Conservation (phyloP, 192 early-diverging fungal species). For the Coemansia sp. region DNA sequence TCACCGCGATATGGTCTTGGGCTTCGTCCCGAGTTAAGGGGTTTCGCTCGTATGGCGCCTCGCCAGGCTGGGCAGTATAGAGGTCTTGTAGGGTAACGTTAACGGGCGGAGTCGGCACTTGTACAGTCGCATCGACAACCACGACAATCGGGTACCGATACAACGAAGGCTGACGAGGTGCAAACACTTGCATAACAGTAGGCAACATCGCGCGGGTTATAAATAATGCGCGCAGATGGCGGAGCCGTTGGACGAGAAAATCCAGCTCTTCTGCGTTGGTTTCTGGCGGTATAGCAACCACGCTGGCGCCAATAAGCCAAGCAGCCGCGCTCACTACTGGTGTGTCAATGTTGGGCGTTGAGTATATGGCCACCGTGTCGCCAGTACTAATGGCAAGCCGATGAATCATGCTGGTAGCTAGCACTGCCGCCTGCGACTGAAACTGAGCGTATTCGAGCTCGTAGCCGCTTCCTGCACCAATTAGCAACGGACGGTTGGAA, state of each 20-base stretch:
- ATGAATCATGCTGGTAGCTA: slow-evolving; percentile 21
- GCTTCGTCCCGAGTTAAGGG: slow-evolving; percentile 19
- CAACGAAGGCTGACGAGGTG: not conserved
- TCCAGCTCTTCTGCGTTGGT: slow-evolving; percentile 10
- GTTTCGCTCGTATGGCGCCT: slow-evolving; percentile 5
- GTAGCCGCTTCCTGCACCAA: slow-evolving; percentile 20
- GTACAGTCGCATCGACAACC: not conserved
- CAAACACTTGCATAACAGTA: slow-evolving; percentile 9
- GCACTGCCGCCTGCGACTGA: not conserved
- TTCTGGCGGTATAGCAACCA: slow-evolving; percentile 29
- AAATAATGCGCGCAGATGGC: slow-evolving; percentile 22
- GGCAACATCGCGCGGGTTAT: slow-evolving; percentile 15
- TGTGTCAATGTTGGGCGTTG: slow-evolving; percentile 27
- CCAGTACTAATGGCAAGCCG: slow-evolving; percentile 1
- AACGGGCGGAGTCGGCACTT: not conserved
- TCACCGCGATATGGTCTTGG: slow-evolving; percentile 21
- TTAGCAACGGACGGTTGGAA: slow-evolving; percentile 16
- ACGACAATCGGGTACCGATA: not conserved
- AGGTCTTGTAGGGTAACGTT: slow-evolving; percentile 12
- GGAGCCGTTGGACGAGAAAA: slow-evolving; percentile 13
- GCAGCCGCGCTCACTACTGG: slow-evolving; percentile 33
- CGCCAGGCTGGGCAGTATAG: slow-evolving; percentile 9
- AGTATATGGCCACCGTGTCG: slow-evolving; percentile 28
- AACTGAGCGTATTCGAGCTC: slow-evolving; percentile 22
- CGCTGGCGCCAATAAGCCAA: slow-evolving; percentile 29